A percentile compares a stretch with the other conserved stretches of the same genome.
phyloP scores from a whole-genome alignment of 345 rosid species.

The Salix brachista region DNA sequence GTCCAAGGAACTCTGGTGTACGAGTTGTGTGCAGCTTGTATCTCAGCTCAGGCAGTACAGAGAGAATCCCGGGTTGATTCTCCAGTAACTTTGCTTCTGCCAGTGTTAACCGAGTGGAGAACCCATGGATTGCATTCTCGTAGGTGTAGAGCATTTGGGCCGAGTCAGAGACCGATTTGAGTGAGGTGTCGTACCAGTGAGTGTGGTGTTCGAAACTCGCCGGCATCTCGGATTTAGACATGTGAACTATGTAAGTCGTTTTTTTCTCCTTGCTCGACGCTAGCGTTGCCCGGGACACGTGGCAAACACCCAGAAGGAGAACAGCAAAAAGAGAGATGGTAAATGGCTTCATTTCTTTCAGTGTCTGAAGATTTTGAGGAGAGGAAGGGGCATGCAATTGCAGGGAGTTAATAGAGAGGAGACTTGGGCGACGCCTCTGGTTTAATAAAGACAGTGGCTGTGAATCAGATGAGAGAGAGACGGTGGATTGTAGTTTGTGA shows the following conservation, averaged over 20 bases:
- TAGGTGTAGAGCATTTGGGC: slow-evolving; percentile 26
- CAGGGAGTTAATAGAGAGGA: background rate
- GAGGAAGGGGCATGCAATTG: background rate
- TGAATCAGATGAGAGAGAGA: background rate
- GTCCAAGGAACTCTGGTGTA: slow-evolving; percentile 40
- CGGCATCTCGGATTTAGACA: slow-evolving; percentile 77
- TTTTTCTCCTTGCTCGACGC: background rate
- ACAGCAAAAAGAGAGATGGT: background rate
- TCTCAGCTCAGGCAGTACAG: slow-evolving; percentile 31
- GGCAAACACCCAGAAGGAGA: slow-evolving; percentile 36
- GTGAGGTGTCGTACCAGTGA: slow-evolving; percentile 30
- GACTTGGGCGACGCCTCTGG: background rate
- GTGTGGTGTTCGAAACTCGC: slow-evolving; percentile 38
- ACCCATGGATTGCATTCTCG: slow-evolving; percentile 26
- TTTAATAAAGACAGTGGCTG: background rate
- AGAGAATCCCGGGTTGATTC: slow-evolving; percentile 38
- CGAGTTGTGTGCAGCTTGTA: slow-evolving; percentile 43
- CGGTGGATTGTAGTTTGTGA: slow-evolving; percentile 33
- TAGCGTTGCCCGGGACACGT: slow-evolving; percentile 25
- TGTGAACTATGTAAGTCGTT: slow-evolving; percentile 84
- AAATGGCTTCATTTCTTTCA: slow-evolving; percentile 12
- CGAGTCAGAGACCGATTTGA: slow-evolving; percentile 22
- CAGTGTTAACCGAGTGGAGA: slow-evolving; percentile 19
- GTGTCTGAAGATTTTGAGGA: background rate
- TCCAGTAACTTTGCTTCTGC: slow-evolving; percentile 29